These are phyloP conservation scores for Aspergillus sp. DNA, from an alignment of 2,329 filamentous ascomycete species.

Conservation along the genomic window DNA sequence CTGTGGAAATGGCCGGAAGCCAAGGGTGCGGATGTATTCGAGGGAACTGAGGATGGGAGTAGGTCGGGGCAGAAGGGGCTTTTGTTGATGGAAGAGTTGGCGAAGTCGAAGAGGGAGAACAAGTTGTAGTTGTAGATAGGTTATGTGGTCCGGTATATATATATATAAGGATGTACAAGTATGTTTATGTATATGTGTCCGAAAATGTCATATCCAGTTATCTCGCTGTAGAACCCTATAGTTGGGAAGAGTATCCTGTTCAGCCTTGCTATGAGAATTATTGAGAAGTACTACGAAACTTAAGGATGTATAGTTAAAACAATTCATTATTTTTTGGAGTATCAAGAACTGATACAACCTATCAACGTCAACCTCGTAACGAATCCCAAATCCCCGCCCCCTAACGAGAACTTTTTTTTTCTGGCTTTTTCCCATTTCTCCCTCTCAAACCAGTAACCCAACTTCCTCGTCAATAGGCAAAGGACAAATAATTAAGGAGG, in stretches of 20 bases:
- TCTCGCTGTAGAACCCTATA: too few species aligned
- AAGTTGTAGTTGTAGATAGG: slow-evolving; percentile 12
- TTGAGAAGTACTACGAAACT: too few species aligned
- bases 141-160: background rate
- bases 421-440: slow-evolving; percentile 13
- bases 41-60: slow-evolving; percentile 33
- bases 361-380: background rate
- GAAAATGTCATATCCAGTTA: too few species aligned
- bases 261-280: too few species aligned
- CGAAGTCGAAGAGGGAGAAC: slow-evolving; percentile 19
- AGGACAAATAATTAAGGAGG: slow-evolving; percentile 27
- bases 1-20: slow-evolving; percentile 39
- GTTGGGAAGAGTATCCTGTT: too few species aligned
- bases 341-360: background rate
- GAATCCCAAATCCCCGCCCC: too few species aligned
- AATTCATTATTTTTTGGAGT: background rate
- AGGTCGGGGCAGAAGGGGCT: slow-evolving; percentile 30
- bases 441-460: slow-evolving; percentile 3
- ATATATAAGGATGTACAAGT: too few species aligned
- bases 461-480: slow-evolving; percentile 15
- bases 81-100: slow-evolving; percentile 34
- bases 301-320: too few species aligned
- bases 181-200: too few species aligned
- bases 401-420: too few species aligned
- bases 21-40: slow-evolving; percentile 16